Evolutionary conservation across 352 stramenopile species (phyloP).

Genomic region (Phytophthora boehmeriae): DNA sequence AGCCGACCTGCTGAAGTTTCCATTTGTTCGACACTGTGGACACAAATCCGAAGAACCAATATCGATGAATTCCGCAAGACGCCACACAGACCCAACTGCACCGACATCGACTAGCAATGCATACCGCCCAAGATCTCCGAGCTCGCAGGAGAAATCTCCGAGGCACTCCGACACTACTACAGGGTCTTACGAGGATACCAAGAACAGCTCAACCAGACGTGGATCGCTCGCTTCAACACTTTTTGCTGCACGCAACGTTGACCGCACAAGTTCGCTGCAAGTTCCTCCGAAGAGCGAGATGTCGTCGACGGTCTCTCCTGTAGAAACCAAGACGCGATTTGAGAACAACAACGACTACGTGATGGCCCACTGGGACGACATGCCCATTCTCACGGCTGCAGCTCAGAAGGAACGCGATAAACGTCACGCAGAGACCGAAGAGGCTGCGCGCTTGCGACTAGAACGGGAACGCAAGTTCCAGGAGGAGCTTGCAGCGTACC

Average conservation of each 20-base stretch:
- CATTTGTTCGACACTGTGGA: constrained; percentile 72
- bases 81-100: constrained; percentile 30
- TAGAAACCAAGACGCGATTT: neutral
- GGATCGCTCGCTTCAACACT: constrained; percentile 23
- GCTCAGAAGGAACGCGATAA: constrained; percentile 37
- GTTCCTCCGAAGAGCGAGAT: constrained; percentile 17
- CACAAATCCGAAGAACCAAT: constrained; percentile 17
- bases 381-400: constrained; percentile 55
- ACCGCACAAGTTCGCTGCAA: neutral
- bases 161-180: constrained; percentile 1
- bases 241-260: constrained; percentile 3
- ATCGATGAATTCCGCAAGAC: constrained; percentile 1
- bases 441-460: constrained; percentile 33
- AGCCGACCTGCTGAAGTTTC: constrained; percentile 87
- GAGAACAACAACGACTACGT: constrained; percentile 11
- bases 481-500: constrained; percentile 60
- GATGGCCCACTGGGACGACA: constrained; percentile 47
- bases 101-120: neutral
- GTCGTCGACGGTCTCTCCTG: neutral
- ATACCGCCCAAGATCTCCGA: constrained; percentile 2
- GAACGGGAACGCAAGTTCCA: constrained; percentile 61
- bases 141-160: neutral
- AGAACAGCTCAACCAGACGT: constrained; percentile 7
- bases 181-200: neutral
- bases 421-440: constrained; percentile 29